Evolutionary conservation across 345 rosid genomes (phyloP), one percentile per base, ranked within the genome.

Genomic region (Anacardium occidentale): DNA sequence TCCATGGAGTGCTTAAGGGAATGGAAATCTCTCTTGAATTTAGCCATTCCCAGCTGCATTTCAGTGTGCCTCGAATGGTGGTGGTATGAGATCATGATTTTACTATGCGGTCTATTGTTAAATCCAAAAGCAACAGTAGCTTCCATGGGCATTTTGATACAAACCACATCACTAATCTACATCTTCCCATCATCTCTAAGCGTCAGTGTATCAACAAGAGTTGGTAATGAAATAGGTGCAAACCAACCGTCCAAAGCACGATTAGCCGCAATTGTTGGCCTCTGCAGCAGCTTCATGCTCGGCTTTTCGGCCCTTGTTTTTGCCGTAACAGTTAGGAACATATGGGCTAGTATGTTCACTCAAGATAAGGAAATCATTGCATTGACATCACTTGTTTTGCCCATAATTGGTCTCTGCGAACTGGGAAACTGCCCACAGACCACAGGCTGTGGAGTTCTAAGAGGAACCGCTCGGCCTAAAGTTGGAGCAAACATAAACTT

Each of bases 11-110:
- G 90, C 78, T 85, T 85, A 62, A 84, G 60, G 40, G 86, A 84
- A 75, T 88, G 96, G 91, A 77, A 76, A 67, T 17, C 72, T 8
- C 85, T 90, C 8, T 51, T 86, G 47, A 83, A 76, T 61, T 76
- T 88, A 65, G 87, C 96, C 13, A 76, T 90, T 24, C 96, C 96
- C 3, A 89, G 91, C 76, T 89, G 96, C 83, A 61, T 89, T 57
- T 90, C 96, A 0, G 93, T 90, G 25, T 90, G 96, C 71, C 93
- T 90, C 9, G 96, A 90, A 70, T 90, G 96, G 96, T 90, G 96
- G 96, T 90, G 96, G 93, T 90, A 90, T 50, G 96, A 90, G 74
- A 88, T 88, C 77, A 90, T 90, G 93, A 90, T 87, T 61, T 56
- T 90, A 47, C 83, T 90, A 1, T 89, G 93, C 32, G 96, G 96